Evolutionary conservation across 345 rosid species (phyloP).

Genomic region (Anacardium occidentale): DNA sequence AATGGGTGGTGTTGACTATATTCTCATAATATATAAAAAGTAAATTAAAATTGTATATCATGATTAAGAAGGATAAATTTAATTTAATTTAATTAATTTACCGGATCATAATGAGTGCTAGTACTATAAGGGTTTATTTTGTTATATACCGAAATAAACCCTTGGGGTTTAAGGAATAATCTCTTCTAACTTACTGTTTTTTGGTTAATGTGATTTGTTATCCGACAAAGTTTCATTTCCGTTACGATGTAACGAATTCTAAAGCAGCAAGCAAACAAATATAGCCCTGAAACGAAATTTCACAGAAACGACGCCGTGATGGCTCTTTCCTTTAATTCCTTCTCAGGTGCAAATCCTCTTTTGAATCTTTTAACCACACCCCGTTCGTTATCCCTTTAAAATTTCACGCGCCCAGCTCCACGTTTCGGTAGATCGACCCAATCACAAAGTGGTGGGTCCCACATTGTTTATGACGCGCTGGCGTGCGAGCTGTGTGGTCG

Average conservation of each 20-base stretch:
- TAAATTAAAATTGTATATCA: too few species aligned
- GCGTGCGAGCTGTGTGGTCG: background rate
- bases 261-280: background rate
- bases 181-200: too few species aligned
- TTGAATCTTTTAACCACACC: background rate
- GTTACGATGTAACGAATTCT: background rate
- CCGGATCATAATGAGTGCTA: too few species aligned
- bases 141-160: too few species aligned
- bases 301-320: constrained; percentile 17
- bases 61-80: too few species aligned
- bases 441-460: background rate
- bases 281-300: background rate
- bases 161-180: too few species aligned
- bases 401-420: constrained; percentile 11
- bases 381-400: background rate
- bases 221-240: too few species aligned
- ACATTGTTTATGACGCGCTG: background rate
- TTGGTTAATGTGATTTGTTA: too few species aligned
- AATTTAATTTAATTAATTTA: too few species aligned
- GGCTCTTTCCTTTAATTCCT: background rate
- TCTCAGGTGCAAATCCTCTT: background rate
- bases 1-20: too few species aligned
- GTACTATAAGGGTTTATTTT: too few species aligned
- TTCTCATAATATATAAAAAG: too few species aligned
- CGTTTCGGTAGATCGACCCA: background rate